Percentiles rank a stretch among this genome's conserved stretches.
Conservation (phyloP, 1,139 yeast genomes). For the Yamadazyma membranifaciens region DNA sequence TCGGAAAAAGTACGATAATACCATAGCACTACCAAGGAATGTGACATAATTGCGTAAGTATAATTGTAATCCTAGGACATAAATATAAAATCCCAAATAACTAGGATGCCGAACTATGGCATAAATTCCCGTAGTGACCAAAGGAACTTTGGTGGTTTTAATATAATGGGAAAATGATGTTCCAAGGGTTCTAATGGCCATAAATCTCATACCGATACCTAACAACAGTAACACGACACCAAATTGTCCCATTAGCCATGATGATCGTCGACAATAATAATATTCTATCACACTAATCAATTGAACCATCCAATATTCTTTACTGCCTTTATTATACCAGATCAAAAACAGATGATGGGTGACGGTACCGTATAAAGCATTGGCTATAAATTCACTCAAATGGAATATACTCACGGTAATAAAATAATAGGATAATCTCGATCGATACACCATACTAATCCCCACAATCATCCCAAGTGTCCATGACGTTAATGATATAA, state of each 20-base stretch:
- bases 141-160: conserved; percentile 11
- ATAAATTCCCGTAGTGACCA: conserved; percentile 36
- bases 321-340: conserved; percentile 36
- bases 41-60: conserved; percentile 25
- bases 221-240: conserved; percentile 9
- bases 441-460: conserved; percentile 3
- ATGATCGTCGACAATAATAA: conserved; percentile 6
- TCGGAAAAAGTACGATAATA: conserved; percentile 30
- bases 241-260: not conserved
- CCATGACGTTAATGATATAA: conserved; percentile 14
- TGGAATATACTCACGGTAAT: conserved; percentile 26
- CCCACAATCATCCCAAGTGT: conserved; percentile 23
- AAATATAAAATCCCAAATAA: conserved; percentile 42
- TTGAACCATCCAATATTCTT: conserved; percentile 33
- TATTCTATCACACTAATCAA: conserved; percentile 26
- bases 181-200: conserved; percentile 38
- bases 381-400: conserved; percentile 28
- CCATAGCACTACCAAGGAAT: conserved; percentile 17
- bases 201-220: conserved; percentile 27
- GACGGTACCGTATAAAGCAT: conserved; percentile 25
- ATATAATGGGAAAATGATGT: conserved; percentile 36
- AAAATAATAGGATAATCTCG: conserved; percentile 4
- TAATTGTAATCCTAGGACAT: conserved; percentile 34
- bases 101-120: conserved; percentile 37
- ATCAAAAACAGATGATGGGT: conserved; percentile 33